These are phyloP conservation scores for Fusarium sublunatum DNA, from an alignment of 2,329 filamentous ascomycete species.

Conservation along the genomic window DNA sequence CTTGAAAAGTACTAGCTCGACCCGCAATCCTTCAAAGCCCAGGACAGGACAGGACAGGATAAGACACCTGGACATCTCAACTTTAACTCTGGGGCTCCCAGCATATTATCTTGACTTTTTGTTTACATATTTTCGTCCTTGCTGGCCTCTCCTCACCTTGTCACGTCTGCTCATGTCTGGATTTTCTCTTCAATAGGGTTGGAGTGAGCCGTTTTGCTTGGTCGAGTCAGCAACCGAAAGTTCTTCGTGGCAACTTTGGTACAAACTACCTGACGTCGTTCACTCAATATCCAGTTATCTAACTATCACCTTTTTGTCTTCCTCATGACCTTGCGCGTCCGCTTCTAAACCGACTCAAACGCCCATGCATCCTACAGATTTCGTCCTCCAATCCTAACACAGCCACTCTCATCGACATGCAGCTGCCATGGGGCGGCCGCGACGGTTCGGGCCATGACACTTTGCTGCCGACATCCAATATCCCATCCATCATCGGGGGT, in stretches of 20 bases:
- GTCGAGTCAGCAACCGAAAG: slow-evolving; percentile 19
- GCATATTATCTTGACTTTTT: slow-evolving; percentile 17
- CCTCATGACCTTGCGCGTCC: slow-evolving; percentile 43
- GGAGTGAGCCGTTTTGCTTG: slow-evolving; percentile 25
- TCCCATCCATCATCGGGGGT: slow-evolving; percentile 51
- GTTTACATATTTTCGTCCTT: slow-evolving; percentile 13
- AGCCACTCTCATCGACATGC: slow-evolving; percentile 48
- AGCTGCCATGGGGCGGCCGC: slow-evolving; percentile 53
- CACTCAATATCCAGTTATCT: slow-evolving; percentile 15
- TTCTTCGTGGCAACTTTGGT: slow-evolving; percentile 27
- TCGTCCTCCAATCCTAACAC: slow-evolving; percentile 33
- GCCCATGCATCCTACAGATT: slow-evolving; percentile 39
- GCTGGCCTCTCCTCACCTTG: slow-evolving; percentile 30
- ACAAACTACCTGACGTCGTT: slow-evolving; percentile 30
- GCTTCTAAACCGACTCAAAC: slow-evolving; percentile 25
- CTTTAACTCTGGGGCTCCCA: slow-evolving; percentile 26
- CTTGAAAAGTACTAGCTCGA: slow-evolving; percentile 44
- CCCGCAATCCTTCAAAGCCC: slow-evolving; percentile 31
- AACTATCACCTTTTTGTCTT: slow-evolving; percentile 17
- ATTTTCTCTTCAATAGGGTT: slow-evolving; percentile 13
- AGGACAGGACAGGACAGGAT: slow-evolving; percentile 7
- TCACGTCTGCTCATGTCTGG: slow-evolving; percentile 29
- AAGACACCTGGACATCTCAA: slow-evolving; percentile 45
- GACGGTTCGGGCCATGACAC: slow-evolving; percentile 48
- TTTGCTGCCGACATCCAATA: slow-evolving; percentile 51